Percentiles rank a stretch among this genome's conserved stretches.
These are phyloP conservation scores for Murraya paniculata DNA, from an alignment of 345 rosid species.

Conservation along the genomic window DNA sequence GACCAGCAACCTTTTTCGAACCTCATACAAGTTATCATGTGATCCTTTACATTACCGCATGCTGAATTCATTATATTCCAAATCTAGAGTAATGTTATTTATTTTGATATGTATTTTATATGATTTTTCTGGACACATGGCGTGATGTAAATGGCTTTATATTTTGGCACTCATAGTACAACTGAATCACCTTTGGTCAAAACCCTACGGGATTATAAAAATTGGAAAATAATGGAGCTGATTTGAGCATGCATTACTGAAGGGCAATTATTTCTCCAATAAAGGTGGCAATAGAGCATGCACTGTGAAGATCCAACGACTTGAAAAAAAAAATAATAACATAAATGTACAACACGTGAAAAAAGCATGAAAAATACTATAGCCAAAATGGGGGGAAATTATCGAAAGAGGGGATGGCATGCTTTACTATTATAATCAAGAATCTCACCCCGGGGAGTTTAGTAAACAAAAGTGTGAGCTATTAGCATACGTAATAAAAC, in stretches of 20 bases:
- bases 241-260: neutral
- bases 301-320: conserved; percentile 24
- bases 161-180: too few relatives aligned
- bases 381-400: neutral
- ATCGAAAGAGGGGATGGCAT: neutral
- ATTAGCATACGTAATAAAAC: neutral
- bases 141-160: too few relatives aligned
- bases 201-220: neutral
- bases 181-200: neutral
- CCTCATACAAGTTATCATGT: too few relatives aligned
- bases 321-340: conserved; percentile 7
- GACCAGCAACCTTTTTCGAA: too few relatives aligned
- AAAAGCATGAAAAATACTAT: conserved; percentile 33
- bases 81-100: too few relatives aligned
- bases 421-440: conserved; percentile 13
- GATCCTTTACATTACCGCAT: too few relatives aligned
- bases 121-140: too few relatives aligned
- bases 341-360: conserved; percentile 45
- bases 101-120: too few relatives aligned
- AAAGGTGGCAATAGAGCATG: conserved; percentile 31
- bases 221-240: neutral
- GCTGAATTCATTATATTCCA: too few relatives aligned
- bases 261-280: conserved; percentile 16
- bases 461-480: neutral
- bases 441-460: conserved; percentile 24